Evolutionary conservation across 306 rosid species (phyloP).

Genomic region (Macrotyloma uniflorum): DNA sequence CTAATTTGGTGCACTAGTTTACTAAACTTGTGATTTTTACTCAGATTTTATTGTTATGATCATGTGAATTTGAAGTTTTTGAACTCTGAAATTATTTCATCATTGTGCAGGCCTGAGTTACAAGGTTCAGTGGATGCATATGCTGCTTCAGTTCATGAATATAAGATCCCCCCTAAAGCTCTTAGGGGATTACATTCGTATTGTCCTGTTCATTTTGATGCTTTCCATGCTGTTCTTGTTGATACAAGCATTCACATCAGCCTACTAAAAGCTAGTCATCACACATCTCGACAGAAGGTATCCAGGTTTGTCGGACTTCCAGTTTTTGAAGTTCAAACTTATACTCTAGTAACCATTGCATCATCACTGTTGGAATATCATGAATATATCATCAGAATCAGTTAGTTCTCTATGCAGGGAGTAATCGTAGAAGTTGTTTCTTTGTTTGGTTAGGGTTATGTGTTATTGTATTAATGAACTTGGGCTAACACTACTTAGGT

Average conservation of each 20-base stretch:
- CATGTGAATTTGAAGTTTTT: slow-evolving; percentile 12
- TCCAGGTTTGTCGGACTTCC: slow-evolving; percentile 75
- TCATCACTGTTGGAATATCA: slow-evolving; percentile 19
- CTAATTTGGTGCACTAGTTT: slow-evolving; percentile 7
- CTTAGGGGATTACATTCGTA: slow-evolving; percentile 91
- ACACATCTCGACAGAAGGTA: slow-evolving; percentile 54
- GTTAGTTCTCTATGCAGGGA: neutral
- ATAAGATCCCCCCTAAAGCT: slow-evolving; percentile 88
- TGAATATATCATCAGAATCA: slow-evolving; percentile 8
- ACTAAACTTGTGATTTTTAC: slow-evolving; percentile 10
- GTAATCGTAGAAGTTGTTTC: slow-evolving; percentile 3
- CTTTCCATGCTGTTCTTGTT: slow-evolving; percentile 82
- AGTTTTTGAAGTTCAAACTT: slow-evolving; percentile 35
- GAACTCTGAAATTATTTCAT: slow-evolving; percentile 28
- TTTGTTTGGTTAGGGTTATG: slow-evolving; percentile 21
- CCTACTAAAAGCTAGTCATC: slow-evolving; percentile 64
- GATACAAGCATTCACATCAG: slow-evolving; percentile 85
- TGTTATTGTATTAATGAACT: neutral
- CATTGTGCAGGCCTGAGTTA: slow-evolving; percentile 63
- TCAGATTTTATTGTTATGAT: slow-evolving; percentile 22
- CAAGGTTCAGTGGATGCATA: slow-evolving; percentile 61
- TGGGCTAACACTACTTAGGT: neutral
- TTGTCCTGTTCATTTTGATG: slow-evolving; percentile 89
- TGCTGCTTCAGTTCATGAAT: slow-evolving; percentile 83
- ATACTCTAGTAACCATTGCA: slow-evolving; percentile 24